These are phyloP conservation scores for Yamadazyma akitaensis DNA, from an alignment of 805 yeast genomes.

Conservation along the genomic window DNA sequence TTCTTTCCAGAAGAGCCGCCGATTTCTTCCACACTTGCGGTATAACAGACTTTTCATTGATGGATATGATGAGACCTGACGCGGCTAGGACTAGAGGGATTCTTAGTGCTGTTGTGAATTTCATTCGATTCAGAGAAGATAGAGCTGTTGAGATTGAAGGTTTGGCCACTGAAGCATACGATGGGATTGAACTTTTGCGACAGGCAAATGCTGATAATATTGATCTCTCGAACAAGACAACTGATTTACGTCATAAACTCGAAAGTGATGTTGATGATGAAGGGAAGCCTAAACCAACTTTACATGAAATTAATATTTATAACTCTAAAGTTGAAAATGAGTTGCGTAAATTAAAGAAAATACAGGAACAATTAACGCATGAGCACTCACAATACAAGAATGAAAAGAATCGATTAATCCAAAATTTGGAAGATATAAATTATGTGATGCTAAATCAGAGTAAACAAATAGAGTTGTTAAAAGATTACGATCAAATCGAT, in stretches of 20 bases:
- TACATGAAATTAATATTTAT: slow-evolving; percentile 40
- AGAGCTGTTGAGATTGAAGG: slow-evolving; percentile 67
- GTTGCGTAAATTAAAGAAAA: slow-evolving; percentile 54
- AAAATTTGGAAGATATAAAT: slow-evolving; percentile 58
- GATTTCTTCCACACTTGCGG: slow-evolving; percentile 71
- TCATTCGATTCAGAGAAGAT: slow-evolving; percentile 79
- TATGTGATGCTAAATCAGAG: slow-evolving; percentile 54
- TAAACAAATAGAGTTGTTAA: slow-evolving; percentile 57
- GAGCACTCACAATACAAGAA: slow-evolving; percentile 65
- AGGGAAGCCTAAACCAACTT: slow-evolving; percentile 28
- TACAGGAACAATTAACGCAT: slow-evolving; percentile 58
- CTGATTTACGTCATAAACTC: slow-evolving; percentile 30
- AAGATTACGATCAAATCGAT: slow-evolving; percentile 58
- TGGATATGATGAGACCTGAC: slow-evolving; percentile 80
- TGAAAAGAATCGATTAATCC: slow-evolving; percentile 56
- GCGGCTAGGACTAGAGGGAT: slow-evolving; percentile 58
- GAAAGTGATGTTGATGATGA: slow-evolving; percentile 16
- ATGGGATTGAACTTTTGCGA: slow-evolving; percentile 39
- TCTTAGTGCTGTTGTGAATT: slow-evolving; percentile 80
- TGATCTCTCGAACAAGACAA: slow-evolving; percentile 25
- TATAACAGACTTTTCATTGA: slow-evolving; percentile 67
- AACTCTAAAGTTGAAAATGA: slow-evolving; percentile 60
- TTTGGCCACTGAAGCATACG: slow-evolving; percentile 53
- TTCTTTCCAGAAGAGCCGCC: slow-evolving; percentile 56
- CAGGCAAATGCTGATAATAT: slow-evolving; percentile 24